Evolutionary conservation across 2,329 filamentous ascomycete genomes (phyloP), one percentile per base, ranked within the genome.

Genomic region (Xylariaceae sp.): DNA sequence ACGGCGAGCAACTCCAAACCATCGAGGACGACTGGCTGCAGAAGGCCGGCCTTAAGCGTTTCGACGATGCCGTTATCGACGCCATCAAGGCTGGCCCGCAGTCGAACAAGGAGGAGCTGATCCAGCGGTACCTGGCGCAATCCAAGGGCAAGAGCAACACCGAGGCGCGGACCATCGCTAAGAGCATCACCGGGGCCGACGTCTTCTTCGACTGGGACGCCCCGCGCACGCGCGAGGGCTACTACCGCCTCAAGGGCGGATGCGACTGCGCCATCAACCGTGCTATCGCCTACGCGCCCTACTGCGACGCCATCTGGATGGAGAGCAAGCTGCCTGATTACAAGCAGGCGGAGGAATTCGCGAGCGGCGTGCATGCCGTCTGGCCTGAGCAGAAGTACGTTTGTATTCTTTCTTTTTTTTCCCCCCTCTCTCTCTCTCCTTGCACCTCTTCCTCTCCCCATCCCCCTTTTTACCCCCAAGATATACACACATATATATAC

Each of bases 291-390:
- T 98, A 96, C 71, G 93, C 91, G 0, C 93, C 95, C 2, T 96
- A 96, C 78, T 89, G 89, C 61, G 93, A 98, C 71, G 87, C 96
- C 73, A 96, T 99, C 76, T 99, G 95, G 95, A 99, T 99, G 95
- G 95, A 99, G 84, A 93, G 89, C 79, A 97, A 96, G 79, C 81
- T 96, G 65, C 95, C 95, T 44, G 93, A 98, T 74, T 98, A 82
- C 74, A 82, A 82, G 48, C 95, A 98, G 79, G 95, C 95, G 20
- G 85, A 91, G 79, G 89, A 97, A 71, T 99, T 99, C 67, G 93
- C 95, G 29, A 83, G 90, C 43, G 93, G 95, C 48, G 93, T 99
- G 41, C 95, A 98, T 76, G 89, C 91, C 54, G 91, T 92, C 9
- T 97, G 89, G 86, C 95, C 95, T 0, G 90, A 99, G 78, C 91